Evolutionary conservation across 371 early-diverging fungal species (phyloP).

Genomic region (Rhizopus stolonifer): DNA sequence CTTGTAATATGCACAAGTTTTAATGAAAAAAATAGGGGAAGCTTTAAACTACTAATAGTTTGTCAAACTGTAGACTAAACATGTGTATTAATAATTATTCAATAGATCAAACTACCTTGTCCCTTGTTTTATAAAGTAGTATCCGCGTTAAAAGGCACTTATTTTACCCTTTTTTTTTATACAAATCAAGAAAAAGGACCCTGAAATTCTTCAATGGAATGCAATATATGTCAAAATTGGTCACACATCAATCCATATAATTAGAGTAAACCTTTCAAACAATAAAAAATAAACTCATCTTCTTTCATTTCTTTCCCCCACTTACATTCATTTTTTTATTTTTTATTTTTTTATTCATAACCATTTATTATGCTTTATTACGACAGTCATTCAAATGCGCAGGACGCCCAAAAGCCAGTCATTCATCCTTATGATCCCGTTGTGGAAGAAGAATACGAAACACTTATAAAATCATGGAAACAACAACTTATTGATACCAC

Average conservation of each 20-base stretch:
- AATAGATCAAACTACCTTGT: no score
- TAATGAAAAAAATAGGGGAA: background rate
- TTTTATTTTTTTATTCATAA: background rate
- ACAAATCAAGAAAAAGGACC: background rate
- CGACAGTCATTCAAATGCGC: conserved; percentile 10
- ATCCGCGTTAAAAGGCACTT: no score
- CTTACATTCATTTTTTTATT: conserved; percentile 4
- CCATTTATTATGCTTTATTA: conserved; percentile 15
- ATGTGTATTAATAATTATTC: no score
- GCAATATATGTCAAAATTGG: conserved; percentile 34
- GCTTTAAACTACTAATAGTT: no score
- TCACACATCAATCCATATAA: background rate
- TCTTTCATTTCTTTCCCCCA: background rate
- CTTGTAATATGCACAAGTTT: background rate
- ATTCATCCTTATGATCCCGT: conserved; percentile 23
- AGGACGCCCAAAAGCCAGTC: conserved; percentile 13
- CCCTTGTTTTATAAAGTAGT: no score
- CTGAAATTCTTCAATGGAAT: conserved; percentile 19
- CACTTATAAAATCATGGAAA: conserved; percentile 34
- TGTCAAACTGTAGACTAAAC: no score
- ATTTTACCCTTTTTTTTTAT: background rate
- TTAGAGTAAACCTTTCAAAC: background rate
- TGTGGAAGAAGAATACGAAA: conserved; percentile 39
- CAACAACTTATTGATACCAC: conserved; percentile 23
- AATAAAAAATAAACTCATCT: background rate